These are phyloP conservation scores for Populus pruinosa DNA, from an alignment of 345 rosid species.

Conservation along the genomic window DNA sequence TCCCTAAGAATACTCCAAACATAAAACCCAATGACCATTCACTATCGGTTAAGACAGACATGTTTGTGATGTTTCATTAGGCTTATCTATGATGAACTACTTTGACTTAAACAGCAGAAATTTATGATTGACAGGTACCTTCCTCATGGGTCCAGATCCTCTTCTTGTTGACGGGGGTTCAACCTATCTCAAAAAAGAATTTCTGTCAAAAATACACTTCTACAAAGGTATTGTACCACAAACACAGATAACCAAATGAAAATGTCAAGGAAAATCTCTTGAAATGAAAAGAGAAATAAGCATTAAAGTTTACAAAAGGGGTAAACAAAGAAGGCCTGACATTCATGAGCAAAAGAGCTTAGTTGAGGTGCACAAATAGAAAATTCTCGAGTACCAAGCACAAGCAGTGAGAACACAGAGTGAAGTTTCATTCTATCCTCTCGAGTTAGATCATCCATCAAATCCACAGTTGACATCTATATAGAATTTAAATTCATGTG, in stretches of 20 bases:
- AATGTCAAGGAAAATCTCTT: not conserved
- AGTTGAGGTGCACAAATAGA: not conserved
- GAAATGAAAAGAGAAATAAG: not conserved
- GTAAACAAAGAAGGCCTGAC: not conserved
- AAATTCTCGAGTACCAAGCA: too few species aligned
- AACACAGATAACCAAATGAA: not conserved
- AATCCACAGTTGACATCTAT: too few species aligned
- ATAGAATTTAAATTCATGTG: too few species aligned
- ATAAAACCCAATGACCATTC: not conserved
- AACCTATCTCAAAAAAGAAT: constrained; percentile 35
- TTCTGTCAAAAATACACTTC: not conserved
- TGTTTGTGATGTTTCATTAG: not conserved
- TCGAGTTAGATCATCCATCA: not conserved
- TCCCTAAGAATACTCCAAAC: not conserved
- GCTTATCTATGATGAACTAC: not conserved
- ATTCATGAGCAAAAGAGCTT: not conserved
- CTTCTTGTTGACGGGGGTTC: constrained; percentile 49
- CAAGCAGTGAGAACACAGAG: too few species aligned
- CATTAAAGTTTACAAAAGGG: not conserved
- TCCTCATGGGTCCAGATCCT: constrained; percentile 73
- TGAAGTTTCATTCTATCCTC: not conserved
- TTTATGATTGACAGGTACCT: constrained; percentile 38
- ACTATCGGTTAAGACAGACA: not conserved
- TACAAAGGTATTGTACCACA: not conserved
- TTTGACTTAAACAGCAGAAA: not conserved